Evolutionary conservation across 257 asterid species (phyloP), one percentile per base, ranked within the genome.

Genomic region (Solanum corneliomulleri): DNA sequence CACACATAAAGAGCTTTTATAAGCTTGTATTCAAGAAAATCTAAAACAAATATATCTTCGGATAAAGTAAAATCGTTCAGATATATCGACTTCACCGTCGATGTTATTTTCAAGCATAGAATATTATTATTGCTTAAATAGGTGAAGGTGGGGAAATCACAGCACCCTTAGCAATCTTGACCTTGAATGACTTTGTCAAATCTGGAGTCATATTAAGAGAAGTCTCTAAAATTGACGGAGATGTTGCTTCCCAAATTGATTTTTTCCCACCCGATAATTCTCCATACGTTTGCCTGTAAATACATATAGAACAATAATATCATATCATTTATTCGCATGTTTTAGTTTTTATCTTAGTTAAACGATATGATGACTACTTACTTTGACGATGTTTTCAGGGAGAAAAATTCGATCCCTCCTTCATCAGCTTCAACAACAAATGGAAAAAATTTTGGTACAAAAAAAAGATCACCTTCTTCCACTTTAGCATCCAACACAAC

Each of bases 361-460:
- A 35, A 35, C 21, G 18, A 33, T 20, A 72, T 11, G 49, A 37
- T 23, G 49, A 31, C 1, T 82, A 85, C 87, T 87, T 89, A 91
- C 94, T 88, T 52, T 29, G 92, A n/a, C 49, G 93, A 91, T 10
- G 91, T 92, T 60, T 66, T 20, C 4, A 91, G 85, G 3, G 83
- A 78, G n/a, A 86, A 90, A 15, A 89, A 86, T 33, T 93, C 92
- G 72, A 93, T 9, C 9, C 93, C 96, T 20, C 90, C 84, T 20
- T 16, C 89, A 47, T n/a, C 91, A 3, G 93, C 92, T 2, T 88
- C 11, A 1, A 37, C 75, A 11, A 93, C 92, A 39, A 29, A 76
- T 16, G 85, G 82, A 44, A 92, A 90, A 68, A 87, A 92, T 25
- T 84, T 88, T 1, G 93, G 96, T 86, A 92, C 94, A 1, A 91